Base-by-base conservation (phyloP, 164 flowering plant genomes). In the Euptelea pleiosperma region DNA sequence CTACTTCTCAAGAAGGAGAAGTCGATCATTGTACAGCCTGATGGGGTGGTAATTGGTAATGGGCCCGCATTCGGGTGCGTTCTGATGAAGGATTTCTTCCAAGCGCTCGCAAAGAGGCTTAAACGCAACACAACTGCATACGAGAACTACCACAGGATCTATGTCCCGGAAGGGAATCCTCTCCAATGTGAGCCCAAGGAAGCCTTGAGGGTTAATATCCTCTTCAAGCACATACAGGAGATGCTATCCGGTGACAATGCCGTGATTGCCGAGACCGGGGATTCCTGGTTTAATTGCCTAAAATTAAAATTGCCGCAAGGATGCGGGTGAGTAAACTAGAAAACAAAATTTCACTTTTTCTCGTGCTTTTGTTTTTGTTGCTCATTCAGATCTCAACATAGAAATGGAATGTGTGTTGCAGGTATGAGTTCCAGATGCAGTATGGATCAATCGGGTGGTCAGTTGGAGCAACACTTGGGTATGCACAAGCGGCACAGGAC, bases 361-460 rank as follows among this genome's bases (percentile, higher is more conserved):
- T 49, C 24, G 8, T n/a, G 15, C 31, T 11, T 37, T 21, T 47
- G 2, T 14, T 9, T 47, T 36, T 6, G 11, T 14, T 52, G 37
- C 21, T 29, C 6, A 3, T 25, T 12, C 12, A 7, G 3, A 24
- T 22, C 28, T 25, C 31, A 33, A 25, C 15, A 10, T n/a, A 16
- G 18, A 4, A n/a, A 9, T 16, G 57, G 39, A 26, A 35, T 15
- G 16, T 36, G 10, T 11, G 15, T 67, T 72, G 62, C 70, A 87
- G 96, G 61, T 87, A 80, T 56, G 96, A 87, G 54, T 80, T 82
- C 64, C 96, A 87, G 43, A 83, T 87, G 91, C 91, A 85, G 41
- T 87, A 85, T 68, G 96, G 87, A 62, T 87, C 95, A 7, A 87
- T 87, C 39, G 97, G 97, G 11, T 90, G 97, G 97, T 87, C 97